A percentile compares a stretch with the other conserved stretches of the same genome.
Conservation (phyloP, 2,329 filamentous ascomycete species). For the Aspergillus sp. region DNA sequence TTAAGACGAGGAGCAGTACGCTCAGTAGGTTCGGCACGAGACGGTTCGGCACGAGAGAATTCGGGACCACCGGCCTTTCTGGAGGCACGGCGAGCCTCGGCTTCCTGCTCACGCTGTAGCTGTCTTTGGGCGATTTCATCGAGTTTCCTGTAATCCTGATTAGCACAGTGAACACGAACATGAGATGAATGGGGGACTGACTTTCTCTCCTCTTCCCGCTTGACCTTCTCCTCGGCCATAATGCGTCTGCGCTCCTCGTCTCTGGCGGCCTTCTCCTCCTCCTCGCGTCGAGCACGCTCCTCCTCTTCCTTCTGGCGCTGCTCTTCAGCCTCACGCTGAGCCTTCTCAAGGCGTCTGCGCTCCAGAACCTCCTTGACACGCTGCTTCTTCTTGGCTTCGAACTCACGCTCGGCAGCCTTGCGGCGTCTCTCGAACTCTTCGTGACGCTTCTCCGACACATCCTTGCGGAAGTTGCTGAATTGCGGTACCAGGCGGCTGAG, state of each 20-base stretch:
- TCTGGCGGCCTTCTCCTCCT: constrained; percentile 73
- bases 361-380: constrained; percentile 88
- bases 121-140: constrained; percentile 63
- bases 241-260: constrained; percentile 76
- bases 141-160: constrained; percentile 48
- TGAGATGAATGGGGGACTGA: constrained; percentile 32
- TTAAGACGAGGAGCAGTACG: constrained; percentile 51
- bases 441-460: constrained; percentile 79
- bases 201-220: constrained; percentile 56
- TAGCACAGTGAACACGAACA: constrained; percentile 20
- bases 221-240: constrained; percentile 65
- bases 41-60: constrained; percentile 20
- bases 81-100: constrained; percentile 67
- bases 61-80: constrained; percentile 51
- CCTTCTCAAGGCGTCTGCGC: constrained; percentile 73
- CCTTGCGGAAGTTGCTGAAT: constrained; percentile 79
- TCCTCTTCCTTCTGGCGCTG: constrained; percentile 74
- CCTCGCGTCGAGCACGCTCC: constrained; percentile 74
- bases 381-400: constrained; percentile 83
- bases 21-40: constrained; percentile 49
- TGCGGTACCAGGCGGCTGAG: constrained; percentile 76
- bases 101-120: constrained; percentile 81
- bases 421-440: constrained; percentile 95
- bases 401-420: constrained; percentile 84
- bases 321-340: constrained; percentile 80